Evolutionary conservation across 1,284 basidiomycete species (phyloP), one percentile per base, ranked within the genome.

Genomic region (Ganoderma multipileum): DNA sequence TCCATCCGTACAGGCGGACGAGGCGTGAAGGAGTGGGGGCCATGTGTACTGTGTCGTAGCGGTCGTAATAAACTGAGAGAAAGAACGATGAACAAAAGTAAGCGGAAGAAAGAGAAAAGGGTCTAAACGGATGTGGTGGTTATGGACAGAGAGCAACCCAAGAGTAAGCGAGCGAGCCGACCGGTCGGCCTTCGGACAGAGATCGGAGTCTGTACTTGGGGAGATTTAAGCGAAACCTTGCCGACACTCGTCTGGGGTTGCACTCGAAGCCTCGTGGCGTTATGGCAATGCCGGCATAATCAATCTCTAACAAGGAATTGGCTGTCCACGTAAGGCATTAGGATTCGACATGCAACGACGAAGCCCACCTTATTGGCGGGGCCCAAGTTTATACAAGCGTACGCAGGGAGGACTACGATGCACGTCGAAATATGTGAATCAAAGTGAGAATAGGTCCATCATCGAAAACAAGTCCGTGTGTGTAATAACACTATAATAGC

Each of bases 61-160:
- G 11, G 52, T 52, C 12, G 47, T 52, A 52, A 52, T 23, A 55
- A 55, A 33, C 16, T 33, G 52, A 33, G 52, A 28, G 28, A 55
- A 33, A 55, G 52, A 55, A 55, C 2, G 28, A 30, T 20, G 52
- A 26, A 50, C 23, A 47, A 47, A n/a, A 8, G 12, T 7, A 26
- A 52, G 47, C 4, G 5, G 47, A 14, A 4, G 47, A 52, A 52
- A 26, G 47, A 26, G 47, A 52, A 52, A 14, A 18, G 23, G 6
- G 47, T 52, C 47, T 14, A 26, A 52, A 52, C 47, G n/a, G 47
- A 52, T 14, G 47, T 52, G 47, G 47, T 52, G 47, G 47, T 52
- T 52, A 52, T 52, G 47, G 47, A 26, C n/a, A 52, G 47, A 52
- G 47, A n/a, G 23, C 47, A 52, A 52, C 47, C 23, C 4, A 23